Evolutionary conservation across 805 yeast species (phyloP).

Genomic region (Candida coleopterorum): DNA sequence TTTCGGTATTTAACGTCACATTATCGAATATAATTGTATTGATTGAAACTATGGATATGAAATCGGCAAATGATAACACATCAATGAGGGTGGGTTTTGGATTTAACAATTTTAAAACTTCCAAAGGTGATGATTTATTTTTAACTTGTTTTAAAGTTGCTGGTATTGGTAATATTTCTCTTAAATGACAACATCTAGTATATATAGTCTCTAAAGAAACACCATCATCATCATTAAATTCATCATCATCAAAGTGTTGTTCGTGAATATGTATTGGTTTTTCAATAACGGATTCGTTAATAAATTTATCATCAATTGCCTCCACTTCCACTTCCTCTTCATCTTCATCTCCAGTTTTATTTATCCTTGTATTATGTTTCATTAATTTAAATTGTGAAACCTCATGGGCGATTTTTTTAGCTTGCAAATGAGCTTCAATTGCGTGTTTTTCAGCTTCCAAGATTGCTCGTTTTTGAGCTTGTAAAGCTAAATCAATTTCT

Average conservation of each 20-base stretch:
- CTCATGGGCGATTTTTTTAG: constrained; percentile 65
- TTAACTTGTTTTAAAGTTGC: constrained; percentile 69
- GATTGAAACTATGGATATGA: constrained; percentile 51
- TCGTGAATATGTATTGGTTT: constrained; percentile 66
- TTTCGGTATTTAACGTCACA: constrained; percentile 49
- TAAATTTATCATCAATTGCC: constrained; percentile 15
- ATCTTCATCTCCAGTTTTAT: too few species aligned
- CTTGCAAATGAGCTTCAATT: constrained; percentile 69
- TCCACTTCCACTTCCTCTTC: constrained; percentile 9
- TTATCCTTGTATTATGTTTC: constrained; percentile 4
- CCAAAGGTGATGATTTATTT: constrained; percentile 46
- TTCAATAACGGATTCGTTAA: constrained; percentile 46
- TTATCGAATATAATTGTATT: constrained; percentile 54
- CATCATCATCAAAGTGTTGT: constrained; percentile 37
- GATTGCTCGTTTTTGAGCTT: constrained; percentile 48
- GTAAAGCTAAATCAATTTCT: constrained; percentile 54
- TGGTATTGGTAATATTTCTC: constrained; percentile 90
- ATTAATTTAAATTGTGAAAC: constrained; percentile 42
- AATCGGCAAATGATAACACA: constrained; percentile 53
- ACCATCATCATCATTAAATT: constrained; percentile 8
- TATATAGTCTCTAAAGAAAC: constrained; percentile 46
- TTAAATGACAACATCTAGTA: constrained; percentile 86
- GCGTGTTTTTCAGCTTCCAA: constrained; percentile 69
- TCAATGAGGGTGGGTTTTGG: constrained; percentile 58
- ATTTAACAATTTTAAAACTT: constrained; percentile 50